Conservation (phyloP, 345 rosid species). For the Salix purpurea region DNA sequence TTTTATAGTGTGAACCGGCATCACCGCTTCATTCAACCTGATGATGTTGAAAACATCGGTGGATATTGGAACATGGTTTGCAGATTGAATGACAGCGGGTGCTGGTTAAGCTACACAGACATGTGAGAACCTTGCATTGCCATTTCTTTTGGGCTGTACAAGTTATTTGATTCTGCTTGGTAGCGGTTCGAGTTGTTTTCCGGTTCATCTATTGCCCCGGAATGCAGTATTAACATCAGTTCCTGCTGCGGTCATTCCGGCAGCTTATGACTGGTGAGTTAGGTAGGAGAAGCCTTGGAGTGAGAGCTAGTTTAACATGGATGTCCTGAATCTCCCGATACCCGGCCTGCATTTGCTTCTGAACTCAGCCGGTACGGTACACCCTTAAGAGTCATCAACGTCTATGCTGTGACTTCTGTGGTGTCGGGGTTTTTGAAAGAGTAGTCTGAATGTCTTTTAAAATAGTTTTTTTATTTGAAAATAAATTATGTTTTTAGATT, state of each 20-base stretch:
- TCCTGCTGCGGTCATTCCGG: too few relatives aligned
- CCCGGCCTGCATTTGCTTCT: neutral
- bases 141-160: neutral
- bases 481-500: too few relatives aligned
- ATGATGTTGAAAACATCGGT: conserved; percentile 14
- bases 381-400: neutral
- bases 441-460: too few relatives aligned
- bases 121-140: neutral
- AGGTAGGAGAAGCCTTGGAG: neutral
- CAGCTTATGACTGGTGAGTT: neutral
- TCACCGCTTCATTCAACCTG: conserved; percentile 15
- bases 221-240: too few relatives aligned
- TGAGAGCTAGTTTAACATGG: neutral
- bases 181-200: too few relatives aligned
- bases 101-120: neutral
- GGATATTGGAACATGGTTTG: conserved; percentile 4
- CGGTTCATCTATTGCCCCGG: too few relatives aligned
- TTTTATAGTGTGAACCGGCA: conserved; percentile 11
- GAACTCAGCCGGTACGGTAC: neutral
- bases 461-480: too few relatives aligned
- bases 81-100: neutral
- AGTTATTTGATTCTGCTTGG: neutral
- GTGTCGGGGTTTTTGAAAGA: too few relatives aligned
- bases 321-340: neutral
- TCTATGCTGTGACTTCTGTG: too few relatives aligned